These are phyloP conservation scores for Pythium apleroticum DNA, from an alignment of 352 stramenopile genomes.

Conservation along the genomic window DNA sequence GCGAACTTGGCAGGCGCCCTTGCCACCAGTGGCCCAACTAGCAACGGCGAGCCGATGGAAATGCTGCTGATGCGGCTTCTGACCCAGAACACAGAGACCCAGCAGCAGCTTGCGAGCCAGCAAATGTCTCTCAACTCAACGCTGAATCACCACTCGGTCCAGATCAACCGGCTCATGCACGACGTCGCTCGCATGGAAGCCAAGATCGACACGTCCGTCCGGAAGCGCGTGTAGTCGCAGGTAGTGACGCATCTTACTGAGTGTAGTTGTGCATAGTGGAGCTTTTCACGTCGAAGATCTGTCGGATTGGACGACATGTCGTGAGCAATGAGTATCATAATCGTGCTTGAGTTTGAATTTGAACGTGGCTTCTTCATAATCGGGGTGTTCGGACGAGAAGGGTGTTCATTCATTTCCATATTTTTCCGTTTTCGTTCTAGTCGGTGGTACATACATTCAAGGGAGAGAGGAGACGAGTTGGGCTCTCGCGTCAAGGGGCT, in stretches of 20 bases:
- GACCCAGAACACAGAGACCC: slow-evolving; percentile 82
- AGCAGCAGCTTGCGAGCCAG: slow-evolving; percentile 77
- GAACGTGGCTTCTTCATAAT: background rate
- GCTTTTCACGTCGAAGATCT: background rate
- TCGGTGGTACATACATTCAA: slow-evolving; percentile 7
- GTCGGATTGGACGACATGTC: slow-evolving; percentile 12
- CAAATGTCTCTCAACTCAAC: slow-evolving; percentile 69
- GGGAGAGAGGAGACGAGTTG: background rate
- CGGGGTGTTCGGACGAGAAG: background rate
- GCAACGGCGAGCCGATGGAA: slow-evolving; percentile 53
- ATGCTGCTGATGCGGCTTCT: slow-evolving; percentile 74
- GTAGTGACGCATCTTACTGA: background rate
- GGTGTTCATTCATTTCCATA: slow-evolving; percentile 5
- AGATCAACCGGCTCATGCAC: slow-evolving; percentile 76
- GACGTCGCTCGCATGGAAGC: slow-evolving; percentile 78
- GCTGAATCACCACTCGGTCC: slow-evolving; percentile 60
- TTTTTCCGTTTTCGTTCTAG: slow-evolving; percentile 1
- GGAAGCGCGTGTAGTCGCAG: slow-evolving; percentile 12
- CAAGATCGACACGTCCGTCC: slow-evolving; percentile 55
- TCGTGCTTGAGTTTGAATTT: background rate
- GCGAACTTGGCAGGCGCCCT: slow-evolving; percentile 23
- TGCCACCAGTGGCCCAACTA: slow-evolving; percentile 8
- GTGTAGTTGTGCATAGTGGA: slow-evolving; percentile 1
- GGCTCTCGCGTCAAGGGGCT: background rate
- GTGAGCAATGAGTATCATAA: slow-evolving; percentile 1